These are phyloP conservation scores for Setomelanomma holmii DNA, from an alignment of 2,329 filamentous ascomycete species.

Conservation along the genomic window DNA sequence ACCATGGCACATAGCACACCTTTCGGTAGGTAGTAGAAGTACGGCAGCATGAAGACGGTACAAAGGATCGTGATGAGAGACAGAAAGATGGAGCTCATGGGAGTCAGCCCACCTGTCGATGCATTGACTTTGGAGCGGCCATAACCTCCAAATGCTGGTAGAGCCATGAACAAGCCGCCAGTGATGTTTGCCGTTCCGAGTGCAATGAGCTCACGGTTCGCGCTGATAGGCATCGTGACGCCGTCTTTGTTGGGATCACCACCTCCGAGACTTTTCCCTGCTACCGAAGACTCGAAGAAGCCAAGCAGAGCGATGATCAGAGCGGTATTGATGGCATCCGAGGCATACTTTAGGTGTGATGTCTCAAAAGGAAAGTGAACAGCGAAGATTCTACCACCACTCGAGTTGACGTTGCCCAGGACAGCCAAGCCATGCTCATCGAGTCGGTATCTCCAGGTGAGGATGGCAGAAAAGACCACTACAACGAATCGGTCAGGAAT, in stretches of 20 bases:
- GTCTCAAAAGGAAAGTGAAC: conserved; percentile 87
- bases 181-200: conserved; percentile 90
- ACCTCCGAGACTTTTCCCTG: conserved; percentile 79
- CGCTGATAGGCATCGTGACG: conserved; percentile 82
- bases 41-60: conserved; percentile 82
- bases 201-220: conserved; percentile 92
- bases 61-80: conserved; percentile 82
- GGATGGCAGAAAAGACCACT: conserved; percentile 81
- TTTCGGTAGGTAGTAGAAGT: conserved; percentile 97
- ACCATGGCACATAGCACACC: conserved; percentile 93
- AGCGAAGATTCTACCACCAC: conserved; percentile 74
- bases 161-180: conserved; percentile 87
- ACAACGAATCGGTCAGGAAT: conserved; percentile 91
- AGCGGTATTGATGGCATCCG: conserved; percentile 85
- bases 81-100: conserved; percentile 90
- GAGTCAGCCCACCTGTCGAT: conserved; percentile 87
- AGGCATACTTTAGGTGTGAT: conserved; percentile 79
- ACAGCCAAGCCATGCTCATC: conserved; percentile 80
- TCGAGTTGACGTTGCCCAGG: conserved; percentile 79
- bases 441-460: conserved; percentile 81
- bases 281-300: conserved; percentile 98
- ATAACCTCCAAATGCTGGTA: conserved; percentile 95
- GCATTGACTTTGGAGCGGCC: conserved; percentile 95
- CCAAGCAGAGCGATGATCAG: conserved; percentile 93
- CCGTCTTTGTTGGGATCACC: conserved; percentile 63